phyloP scores from a whole-genome alignment of 495 filamentous ascomycete genomes.

The Pyrenopolyporus hunteri region DNA sequence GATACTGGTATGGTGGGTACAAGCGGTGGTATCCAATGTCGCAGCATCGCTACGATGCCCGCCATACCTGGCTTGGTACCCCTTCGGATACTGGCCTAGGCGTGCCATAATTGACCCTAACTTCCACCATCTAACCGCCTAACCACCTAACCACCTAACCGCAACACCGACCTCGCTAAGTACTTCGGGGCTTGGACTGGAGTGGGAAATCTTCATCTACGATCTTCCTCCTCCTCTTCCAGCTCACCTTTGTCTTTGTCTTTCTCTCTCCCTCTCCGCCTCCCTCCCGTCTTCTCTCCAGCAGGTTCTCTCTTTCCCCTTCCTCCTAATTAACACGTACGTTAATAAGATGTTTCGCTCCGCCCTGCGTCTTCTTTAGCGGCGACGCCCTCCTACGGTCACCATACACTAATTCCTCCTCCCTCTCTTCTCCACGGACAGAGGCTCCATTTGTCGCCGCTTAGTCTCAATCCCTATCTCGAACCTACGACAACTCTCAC shows the following conservation, averaged over 20 bases:
- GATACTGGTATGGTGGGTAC: not conserved
- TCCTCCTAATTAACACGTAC: too few relatives aligned
- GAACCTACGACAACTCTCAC: not conserved
- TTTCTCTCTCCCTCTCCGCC: not conserved
- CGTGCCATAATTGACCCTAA: constrained; percentile 1
- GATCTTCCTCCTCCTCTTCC: constrained; percentile 4
- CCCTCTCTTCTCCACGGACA: not conserved
- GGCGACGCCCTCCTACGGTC: constrained; percentile 6
- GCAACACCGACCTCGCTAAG: constrained; percentile 22
- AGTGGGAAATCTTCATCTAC: constrained; percentile 24
- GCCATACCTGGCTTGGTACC: constrained; percentile 4
- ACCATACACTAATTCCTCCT: constrained; percentile 5
- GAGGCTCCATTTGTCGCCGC: not conserved
- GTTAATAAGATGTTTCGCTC: constrained; percentile 27
- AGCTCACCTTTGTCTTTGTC: constrained; percentile 12
- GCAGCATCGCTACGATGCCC: too few relatives aligned
- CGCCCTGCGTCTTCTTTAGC: constrained; percentile 15
- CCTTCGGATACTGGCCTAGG: constrained; percentile 6
- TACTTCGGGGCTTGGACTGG: not conserved
- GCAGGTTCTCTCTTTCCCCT: constrained; percentile 10
- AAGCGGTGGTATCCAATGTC: too few relatives aligned
- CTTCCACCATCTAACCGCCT: too few relatives aligned
- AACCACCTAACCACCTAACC: too few relatives aligned
- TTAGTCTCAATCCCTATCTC: constrained; percentile 3
- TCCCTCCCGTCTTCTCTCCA: too few relatives aligned